A percentile compares a stretch with the other conserved stretches of the same genome.
These are phyloP conservation scores for Penicillium sp. DNA, from an alignment of 2,329 filamentous ascomycete genomes.

Conservation along the genomic window DNA sequence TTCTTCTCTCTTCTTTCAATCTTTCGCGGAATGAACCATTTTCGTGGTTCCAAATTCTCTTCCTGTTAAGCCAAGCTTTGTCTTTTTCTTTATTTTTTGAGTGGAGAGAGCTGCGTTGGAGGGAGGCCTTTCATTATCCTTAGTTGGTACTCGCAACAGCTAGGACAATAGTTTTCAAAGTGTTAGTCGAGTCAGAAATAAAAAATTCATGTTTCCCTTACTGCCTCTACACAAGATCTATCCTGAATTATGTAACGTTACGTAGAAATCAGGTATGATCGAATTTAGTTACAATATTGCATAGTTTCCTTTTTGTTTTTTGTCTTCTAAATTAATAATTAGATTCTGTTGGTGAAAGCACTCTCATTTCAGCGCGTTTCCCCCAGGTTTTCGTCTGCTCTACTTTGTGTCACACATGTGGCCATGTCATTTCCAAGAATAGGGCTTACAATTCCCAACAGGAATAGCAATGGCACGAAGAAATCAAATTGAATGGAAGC, in stretches of 20 bases:
- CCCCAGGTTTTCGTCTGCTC: neutral
- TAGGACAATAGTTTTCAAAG: neutral
- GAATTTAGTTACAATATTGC: neutral
- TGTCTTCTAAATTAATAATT: constrained; percentile 20
- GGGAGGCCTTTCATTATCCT: neutral
- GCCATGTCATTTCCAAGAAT: neutral
- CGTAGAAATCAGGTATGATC: neutral
- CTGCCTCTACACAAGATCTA: neutral
- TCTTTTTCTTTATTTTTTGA: neutral
- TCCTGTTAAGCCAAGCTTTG: neutral
- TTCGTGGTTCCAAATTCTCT: constrained; percentile 11
- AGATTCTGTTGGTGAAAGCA: constrained; percentile 42
- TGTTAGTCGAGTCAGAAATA: neutral
- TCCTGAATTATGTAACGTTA: too few species aligned
- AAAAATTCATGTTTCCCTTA: neutral
- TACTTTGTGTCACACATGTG: neutral
- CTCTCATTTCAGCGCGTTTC: constrained; percentile 6
- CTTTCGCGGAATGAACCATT: constrained; percentile 16
- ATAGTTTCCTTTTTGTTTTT: neutral
- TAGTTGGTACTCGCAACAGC: neutral
- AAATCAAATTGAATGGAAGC: neutral
- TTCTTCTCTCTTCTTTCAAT: constrained; percentile 16
- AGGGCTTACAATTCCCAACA: neutral
- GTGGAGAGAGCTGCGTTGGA: neutral
- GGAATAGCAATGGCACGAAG: constrained; percentile 20